Evolutionary conservation across 2,329 filamentous ascomycete species (phyloP).

Genomic region (Calonectria fujianensis): DNA sequence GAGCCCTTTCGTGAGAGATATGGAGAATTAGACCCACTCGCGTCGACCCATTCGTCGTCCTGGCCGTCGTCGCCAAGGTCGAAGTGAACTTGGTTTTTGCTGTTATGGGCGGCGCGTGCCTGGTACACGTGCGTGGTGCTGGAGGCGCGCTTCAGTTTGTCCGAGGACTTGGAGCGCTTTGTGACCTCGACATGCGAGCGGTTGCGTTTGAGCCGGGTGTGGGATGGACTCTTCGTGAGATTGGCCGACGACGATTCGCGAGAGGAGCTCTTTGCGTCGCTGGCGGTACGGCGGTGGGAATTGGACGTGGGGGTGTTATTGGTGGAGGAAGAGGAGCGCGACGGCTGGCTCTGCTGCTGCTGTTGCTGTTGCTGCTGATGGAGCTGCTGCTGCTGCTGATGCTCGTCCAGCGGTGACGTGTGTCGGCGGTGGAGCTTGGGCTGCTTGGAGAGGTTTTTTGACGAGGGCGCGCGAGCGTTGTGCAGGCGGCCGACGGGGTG

Average conservation of each 20-base stretch:
- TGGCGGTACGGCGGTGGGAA: constrained; percentile 69
- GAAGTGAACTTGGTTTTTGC: constrained; percentile 76
- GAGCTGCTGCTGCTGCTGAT: constrained; percentile 55
- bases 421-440: constrained; percentile 66
- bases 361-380: constrained; percentile 18
- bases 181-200: constrained; percentile 74
- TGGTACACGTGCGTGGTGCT: constrained; percentile 70
- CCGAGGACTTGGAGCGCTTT: constrained; percentile 70
- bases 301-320: constrained; percentile 44
- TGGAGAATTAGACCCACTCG: constrained; percentile 78
- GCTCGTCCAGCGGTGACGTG: constrained; percentile 61
- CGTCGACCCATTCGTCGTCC: constrained; percentile 81
- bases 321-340: constrained; percentile 40
- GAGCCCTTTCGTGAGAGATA: constrained; percentile 69
- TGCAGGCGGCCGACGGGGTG: constrained; percentile 64
- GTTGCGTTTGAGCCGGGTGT: constrained; percentile 76
- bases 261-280: constrained; percentile 69
- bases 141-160: constrained; percentile 71
- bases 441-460: constrained; percentile 70
- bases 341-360: not conserved
- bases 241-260: constrained; percentile 66
- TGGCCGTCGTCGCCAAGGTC: constrained; percentile 73
- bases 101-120: constrained; percentile 62
- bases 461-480: constrained; percentile 71
- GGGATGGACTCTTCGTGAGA: constrained; percentile 73